Evolutionary conservation across 2,329 filamentous ascomycete genomes (phyloP).

Genomic region (Penicillium griseofulvum): DNA sequence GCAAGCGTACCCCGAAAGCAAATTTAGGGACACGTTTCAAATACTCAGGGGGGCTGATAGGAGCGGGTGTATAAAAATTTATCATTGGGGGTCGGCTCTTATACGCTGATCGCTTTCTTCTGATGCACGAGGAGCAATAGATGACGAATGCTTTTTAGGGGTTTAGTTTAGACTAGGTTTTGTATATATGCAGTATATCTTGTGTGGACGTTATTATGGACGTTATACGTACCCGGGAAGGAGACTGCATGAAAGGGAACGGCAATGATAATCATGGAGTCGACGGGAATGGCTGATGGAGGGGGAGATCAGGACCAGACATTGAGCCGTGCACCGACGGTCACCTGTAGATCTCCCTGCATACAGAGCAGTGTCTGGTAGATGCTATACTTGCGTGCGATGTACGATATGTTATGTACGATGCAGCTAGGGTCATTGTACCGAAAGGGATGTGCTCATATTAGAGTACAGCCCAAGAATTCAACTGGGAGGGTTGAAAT

Average conservation of each 20-base stretch:
- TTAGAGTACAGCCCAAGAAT: neutral
- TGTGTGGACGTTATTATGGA: neutral
- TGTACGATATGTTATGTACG: conserved; percentile 4
- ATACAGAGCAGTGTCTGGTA: neutral
- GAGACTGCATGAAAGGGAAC: conserved; percentile 7
- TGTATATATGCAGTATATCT: neutral
- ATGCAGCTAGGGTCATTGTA: neutral
- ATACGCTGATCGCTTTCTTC: neutral
- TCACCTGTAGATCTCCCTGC: conserved; percentile 2
- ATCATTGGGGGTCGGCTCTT: conserved; percentile 2
- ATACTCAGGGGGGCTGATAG: neutral
- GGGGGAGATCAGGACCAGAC: conserved; percentile 14
- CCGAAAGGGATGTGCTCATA: neutral
- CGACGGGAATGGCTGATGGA: conserved; percentile 12
- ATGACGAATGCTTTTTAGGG: conserved; percentile 9
- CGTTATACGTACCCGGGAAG: neutral
- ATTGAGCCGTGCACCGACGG: conserved; percentile 17
- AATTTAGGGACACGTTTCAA: conserved; percentile 15
- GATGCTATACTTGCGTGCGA: neutral
- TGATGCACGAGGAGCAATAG: conserved; percentile 1
- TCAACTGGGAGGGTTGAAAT: neutral
- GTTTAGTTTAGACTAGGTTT: neutral
- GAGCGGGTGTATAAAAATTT: conserved; percentile 1
- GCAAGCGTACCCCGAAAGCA: neutral
- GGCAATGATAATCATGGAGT: conserved; percentile 4